phyloP scores from a whole-genome alignment of 345 rosid species.

The Kernera saxatilis region DNA sequence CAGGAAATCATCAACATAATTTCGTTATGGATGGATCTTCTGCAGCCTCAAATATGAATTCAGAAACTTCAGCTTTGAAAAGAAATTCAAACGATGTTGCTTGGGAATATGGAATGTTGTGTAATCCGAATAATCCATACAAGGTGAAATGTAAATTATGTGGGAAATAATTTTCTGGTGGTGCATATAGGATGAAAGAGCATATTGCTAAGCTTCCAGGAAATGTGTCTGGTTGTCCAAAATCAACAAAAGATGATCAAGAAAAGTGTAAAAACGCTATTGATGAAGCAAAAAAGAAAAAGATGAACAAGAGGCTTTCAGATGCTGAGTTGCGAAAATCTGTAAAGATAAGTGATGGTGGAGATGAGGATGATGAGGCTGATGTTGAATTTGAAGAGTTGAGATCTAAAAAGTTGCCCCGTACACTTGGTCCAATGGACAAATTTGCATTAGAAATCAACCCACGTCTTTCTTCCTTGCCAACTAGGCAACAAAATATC shows the following conservation, averaged over 20 bases:
- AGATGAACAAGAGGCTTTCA: background rate
- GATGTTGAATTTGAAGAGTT: background rate
- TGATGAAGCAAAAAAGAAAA: background rate
- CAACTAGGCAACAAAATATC: background rate
- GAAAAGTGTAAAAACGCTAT: background rate
- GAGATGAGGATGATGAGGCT: background rate
- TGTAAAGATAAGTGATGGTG: background rate
- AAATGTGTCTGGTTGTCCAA: background rate
- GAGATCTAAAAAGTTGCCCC: background rate
- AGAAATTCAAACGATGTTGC: background rate
- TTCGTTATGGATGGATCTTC: too few relatives aligned
- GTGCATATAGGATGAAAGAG: background rate
- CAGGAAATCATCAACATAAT: too few relatives aligned
- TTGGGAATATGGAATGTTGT: background rate
- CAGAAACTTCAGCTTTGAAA: background rate
- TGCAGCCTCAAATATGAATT: too few relatives aligned
- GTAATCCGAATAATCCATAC: background rate
- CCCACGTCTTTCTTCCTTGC: background rate
- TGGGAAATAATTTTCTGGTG: background rate
- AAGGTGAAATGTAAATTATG: background rate
- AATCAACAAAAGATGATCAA: background rate
- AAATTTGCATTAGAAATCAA: background rate
- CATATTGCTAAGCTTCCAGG: background rate
- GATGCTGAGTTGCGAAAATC: background rate
- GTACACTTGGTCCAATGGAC: background rate